phyloP scores from a whole-genome alignment of 2,329 filamentous ascomycete genomes.

The Chalaropsis ovoidea region DNA sequence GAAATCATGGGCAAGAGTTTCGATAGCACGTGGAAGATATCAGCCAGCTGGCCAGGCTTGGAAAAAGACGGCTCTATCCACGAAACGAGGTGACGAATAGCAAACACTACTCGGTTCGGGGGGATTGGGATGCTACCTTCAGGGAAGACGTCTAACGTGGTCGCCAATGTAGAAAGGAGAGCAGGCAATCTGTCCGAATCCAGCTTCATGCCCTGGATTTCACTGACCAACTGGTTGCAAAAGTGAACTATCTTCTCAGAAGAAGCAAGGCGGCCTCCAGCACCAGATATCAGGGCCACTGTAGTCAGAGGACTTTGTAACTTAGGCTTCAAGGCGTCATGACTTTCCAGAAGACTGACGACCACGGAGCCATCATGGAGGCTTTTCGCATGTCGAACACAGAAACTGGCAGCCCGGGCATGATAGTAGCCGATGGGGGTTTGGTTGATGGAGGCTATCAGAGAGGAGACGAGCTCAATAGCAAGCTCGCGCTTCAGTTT shows the following conservation, averaged over 20 bases:
- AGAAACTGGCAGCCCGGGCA: neutral
- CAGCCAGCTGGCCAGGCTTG: slow-evolving; percentile 33
- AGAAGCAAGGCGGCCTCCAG: neutral
- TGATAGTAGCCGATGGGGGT: slow-evolving; percentile 2
- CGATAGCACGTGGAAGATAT: slow-evolving; percentile 48
- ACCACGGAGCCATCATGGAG: neutral
- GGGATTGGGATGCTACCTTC: slow-evolving; percentile 45
- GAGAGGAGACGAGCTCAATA: neutral
- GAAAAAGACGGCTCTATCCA: slow-evolving; percentile 47
- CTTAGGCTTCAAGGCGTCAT: slow-evolving; percentile 30
- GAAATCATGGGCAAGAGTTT: slow-evolving; percentile 61
- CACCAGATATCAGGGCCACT: slow-evolving; percentile 34
- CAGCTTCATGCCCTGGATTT: slow-evolving; percentile 43
- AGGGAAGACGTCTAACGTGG: slow-evolving; percentile 44
- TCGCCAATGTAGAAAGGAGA: slow-evolving; percentile 45
- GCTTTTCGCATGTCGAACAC: neutral
- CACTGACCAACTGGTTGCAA: slow-evolving; percentile 51
- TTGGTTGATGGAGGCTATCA: neutral
- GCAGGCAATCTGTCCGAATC: slow-evolving; percentile 39
- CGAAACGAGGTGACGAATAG: slow-evolving; percentile 65
- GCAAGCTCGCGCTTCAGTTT: neutral
- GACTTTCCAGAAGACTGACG: neutral
- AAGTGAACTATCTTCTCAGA: slow-evolving; percentile 30
- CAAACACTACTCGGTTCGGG: slow-evolving; percentile 66
- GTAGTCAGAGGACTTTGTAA: slow-evolving; percentile 41